These are phyloP conservation scores for Pichia ethanolica DNA, from an alignment of 805 yeast genomes.

Conservation along the genomic window DNA sequence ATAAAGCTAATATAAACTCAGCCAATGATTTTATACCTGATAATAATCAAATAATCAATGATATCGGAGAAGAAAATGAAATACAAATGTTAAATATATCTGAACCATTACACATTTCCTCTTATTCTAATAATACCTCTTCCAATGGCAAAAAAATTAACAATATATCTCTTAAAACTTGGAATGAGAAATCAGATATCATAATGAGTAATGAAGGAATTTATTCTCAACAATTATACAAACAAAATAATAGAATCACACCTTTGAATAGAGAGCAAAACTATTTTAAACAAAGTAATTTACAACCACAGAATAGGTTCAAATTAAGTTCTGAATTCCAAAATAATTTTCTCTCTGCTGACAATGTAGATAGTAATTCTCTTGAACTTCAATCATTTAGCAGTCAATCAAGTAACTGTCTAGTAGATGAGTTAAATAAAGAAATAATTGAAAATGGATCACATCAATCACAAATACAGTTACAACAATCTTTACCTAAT, in stretches of 20 bases:
- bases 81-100: constrained; percentile 6
- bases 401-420: neutral
- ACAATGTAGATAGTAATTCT: neutral
- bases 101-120: neutral
- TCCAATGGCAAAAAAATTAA: neutral
- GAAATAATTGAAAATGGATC: constrained; percentile 4
- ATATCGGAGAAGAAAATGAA: neutral
- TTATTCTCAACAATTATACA: neutral
- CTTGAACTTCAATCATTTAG: neutral
- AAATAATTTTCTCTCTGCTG: neutral
- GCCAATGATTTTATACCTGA: neutral
- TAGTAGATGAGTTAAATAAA: constrained; percentile 3
- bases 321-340: neutral
- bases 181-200: neutral
- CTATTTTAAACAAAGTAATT: neutral
- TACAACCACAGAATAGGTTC: too few relatives aligned
- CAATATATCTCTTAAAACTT: constrained; percentile 1
- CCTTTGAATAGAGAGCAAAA: too few relatives aligned
- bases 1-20: too few relatives aligned
- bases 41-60: neutral
- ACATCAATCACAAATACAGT: neutral
- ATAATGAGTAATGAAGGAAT: neutral
- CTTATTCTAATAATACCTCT: neutral
- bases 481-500: constrained; percentile 5
- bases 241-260: too few relatives aligned